Base-by-base conservation (phyloP, 495 filamentous ascomycete species). In the Choiromyces venosus region DNA sequence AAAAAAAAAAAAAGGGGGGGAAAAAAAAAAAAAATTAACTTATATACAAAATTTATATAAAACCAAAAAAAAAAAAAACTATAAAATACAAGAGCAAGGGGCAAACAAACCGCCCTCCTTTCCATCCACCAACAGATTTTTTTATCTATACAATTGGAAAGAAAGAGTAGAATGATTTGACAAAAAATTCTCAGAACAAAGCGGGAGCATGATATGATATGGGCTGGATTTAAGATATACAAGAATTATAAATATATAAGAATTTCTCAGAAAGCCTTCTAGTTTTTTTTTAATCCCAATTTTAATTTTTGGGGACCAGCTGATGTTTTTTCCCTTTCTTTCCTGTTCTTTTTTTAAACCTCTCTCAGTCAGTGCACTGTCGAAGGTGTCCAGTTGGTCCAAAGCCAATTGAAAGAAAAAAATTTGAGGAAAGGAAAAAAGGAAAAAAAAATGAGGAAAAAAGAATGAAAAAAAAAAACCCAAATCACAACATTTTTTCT, bases 331-430 rank as follows among this genome's bases (percentile, higher is more conserved):
- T 76, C 21, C 29, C n/a, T 40, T 42, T n/a, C 52, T 25, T 35
- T 9, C 37, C 16, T 72, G 12, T 10, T 6, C 56, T 61, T 66
- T 29, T 25, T 40, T 64, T 68, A 42, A 38, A 73, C n/a, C n/a
- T 10, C 46, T 12, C 9, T 29, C 25, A 16, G 25, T 14, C 52
- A 61, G 25, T 29, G 52, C 52, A 66, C 67, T 40, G 37, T 69
- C 72, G 25, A 75, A 75, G 72, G 37, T 69, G 64, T 37, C n/a
- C n/a, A n/a, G n/a, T 38, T 33, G n/a, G 68, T 19, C 65, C 42
- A 18, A 42, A 42, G 65, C 65, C 37, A 52, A 52, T 52, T 9
- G 44, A 12, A 61, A n/a, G 52, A 56, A 12, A 61, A 25, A 40
- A 16, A 42, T 16, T 16, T 16, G 40, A 12, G 40, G 18, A 10